These are phyloP conservation scores for Anthracocystis panici-leucophaei DNA, from an alignment of 1,284 basidiomycete genomes.

Conservation along the genomic window DNA sequence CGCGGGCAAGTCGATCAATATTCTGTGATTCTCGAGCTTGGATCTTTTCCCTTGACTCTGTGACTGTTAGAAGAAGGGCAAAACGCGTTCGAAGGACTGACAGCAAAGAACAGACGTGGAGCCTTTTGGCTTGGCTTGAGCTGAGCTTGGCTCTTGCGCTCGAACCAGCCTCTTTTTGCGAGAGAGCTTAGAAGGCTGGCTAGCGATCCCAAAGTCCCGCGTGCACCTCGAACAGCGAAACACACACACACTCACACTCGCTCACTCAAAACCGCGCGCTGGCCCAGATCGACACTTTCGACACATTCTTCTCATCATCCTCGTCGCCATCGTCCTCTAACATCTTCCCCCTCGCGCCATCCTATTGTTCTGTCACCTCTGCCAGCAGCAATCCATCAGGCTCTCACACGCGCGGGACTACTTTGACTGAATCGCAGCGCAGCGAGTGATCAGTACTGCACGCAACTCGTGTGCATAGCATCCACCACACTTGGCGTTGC, in stretches of 20 bases:
- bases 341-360: neutral
- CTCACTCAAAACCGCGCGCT: constrained; percentile 10
- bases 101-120: constrained; percentile 34
- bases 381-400: neutral
- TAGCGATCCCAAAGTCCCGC: constrained; percentile 2
- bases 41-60: neutral
- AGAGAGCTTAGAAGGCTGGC: neutral
- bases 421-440: neutral
- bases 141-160: constrained; percentile 19
- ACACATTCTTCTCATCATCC: constrained; percentile 25
- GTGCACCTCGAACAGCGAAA: constrained; percentile 8
- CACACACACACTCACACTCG: constrained; percentile 15
- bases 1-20: constrained; percentile 14
- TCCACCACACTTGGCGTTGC: neutral
- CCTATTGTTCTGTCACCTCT: too few species aligned
- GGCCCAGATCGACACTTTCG: constrained; percentile 13
- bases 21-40: neutral
- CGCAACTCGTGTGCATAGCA: too few species aligned
- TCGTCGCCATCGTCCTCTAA: neutral
- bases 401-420: neutral
- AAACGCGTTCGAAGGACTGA: constrained; percentile 12
- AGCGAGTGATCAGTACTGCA: too few species aligned
- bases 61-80: constrained; percentile 1
- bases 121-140: constrained; percentile 7
- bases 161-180: constrained; percentile 31